These are phyloP conservation scores for Craspedostauros australis DNA, from an alignment of 108 stramenopile species.

Conservation along the genomic window DNA sequence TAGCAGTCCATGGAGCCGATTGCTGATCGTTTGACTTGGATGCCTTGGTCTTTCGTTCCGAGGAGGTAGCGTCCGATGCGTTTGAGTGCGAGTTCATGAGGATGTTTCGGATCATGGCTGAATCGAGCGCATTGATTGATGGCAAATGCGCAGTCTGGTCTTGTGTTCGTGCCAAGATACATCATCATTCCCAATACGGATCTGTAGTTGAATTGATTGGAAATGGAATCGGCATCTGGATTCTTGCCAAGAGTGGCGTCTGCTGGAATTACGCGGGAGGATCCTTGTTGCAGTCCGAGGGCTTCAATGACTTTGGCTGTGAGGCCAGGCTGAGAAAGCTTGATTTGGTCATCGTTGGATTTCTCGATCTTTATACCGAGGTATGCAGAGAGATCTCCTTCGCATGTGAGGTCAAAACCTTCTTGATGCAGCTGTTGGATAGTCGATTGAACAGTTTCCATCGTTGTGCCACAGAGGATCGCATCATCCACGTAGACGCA, in stretches of 20 bases:
- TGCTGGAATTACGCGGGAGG: background rate
- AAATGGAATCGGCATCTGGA: background rate
- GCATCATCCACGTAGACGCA: conserved; percentile 36
- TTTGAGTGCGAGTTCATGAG: conserved; percentile 30
- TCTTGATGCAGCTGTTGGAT: conserved; percentile 2
- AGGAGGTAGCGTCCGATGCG: conserved; percentile 32
- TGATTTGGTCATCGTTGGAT: background rate
- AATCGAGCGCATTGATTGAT: conserved; percentile 28
- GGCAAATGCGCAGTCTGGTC: conserved; percentile 32
- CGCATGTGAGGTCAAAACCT: background rate
- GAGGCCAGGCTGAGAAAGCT: conserved; percentile 19
- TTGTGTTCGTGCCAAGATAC: conserved; percentile 17
- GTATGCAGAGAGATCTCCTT: conserved; percentile 18
- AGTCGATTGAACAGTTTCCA: too few species aligned
- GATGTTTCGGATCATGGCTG: conserved; percentile 20
- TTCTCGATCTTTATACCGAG: conserved; percentile 30
- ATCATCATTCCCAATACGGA: conserved; percentile 25
- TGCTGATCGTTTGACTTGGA: conserved; percentile 13
- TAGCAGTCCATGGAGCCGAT: conserved; percentile 26
- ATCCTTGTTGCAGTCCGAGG: background rate
- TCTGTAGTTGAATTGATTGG: conserved; percentile 2
- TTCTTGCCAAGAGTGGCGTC: background rate
- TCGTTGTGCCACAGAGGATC: conserved; percentile 5
- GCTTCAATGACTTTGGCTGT: conserved; percentile 6
- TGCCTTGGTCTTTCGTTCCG: conserved; percentile 25